Evolutionary conservation across 345 rosid genomes (phyloP).

Genomic region (Pugionium dolabratum): DNA sequence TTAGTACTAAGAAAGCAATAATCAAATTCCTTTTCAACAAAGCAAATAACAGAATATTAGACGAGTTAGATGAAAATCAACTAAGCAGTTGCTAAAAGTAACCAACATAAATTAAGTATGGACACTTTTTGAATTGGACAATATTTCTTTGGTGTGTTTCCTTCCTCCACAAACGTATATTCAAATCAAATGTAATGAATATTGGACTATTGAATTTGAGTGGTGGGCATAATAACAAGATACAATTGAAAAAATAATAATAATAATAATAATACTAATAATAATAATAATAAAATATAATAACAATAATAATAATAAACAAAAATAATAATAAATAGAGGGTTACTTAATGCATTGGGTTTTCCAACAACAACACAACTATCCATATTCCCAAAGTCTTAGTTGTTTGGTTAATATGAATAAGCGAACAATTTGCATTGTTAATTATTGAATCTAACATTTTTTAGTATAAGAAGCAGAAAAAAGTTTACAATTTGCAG

Average conservation of each 20-base stretch:
- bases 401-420: conserved; percentile 34
- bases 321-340: background rate
- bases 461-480: conserved; percentile 3
- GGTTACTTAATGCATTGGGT: conserved; percentile 34
- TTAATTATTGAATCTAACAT: conserved; percentile 20
- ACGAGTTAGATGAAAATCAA: conserved; percentile 24
- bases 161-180: conserved; percentile 27
- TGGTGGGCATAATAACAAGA: conserved; percentile 39
- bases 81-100: conserved; percentile 28
- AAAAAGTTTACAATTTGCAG: conserved; percentile 26
- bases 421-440: conserved; percentile 32
- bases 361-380: conserved; percentile 39
- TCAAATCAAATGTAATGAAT: conserved; percentile 33
- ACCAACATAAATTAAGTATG: conserved; percentile 8
- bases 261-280: background rate
- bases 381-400: conserved; percentile 36
- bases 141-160: conserved; percentile 15
- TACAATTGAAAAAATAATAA: conserved; percentile 29
- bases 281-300: no score
- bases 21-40: conserved; percentile 30
- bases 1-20: conserved; percentile 27
- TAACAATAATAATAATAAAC: no score
- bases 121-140: background rate
- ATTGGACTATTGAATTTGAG: conserved; percentile 29
- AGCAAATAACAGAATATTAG: conserved; percentile 16